Evolutionary conservation across 305 asterid genomes (phyloP), one percentile per base, ranked within the genome.

Genomic region (Salvia sclarea): DNA sequence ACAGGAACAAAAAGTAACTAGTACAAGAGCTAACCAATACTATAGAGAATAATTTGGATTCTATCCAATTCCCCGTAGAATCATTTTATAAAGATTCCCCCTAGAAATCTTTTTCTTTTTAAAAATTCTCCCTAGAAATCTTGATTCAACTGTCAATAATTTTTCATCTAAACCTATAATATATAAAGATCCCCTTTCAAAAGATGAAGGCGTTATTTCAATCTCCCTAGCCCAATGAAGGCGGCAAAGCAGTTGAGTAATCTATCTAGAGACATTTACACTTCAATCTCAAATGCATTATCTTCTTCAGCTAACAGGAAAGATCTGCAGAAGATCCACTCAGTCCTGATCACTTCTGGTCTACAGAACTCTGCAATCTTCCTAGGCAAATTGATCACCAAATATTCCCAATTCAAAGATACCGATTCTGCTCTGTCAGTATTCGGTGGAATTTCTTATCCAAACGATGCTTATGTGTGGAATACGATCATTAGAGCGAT

Each of bases 401-500:
- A 78, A 67, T 89, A 92, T 78, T 83, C 92, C 59, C 84, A 79
- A 22, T 84, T 85, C 76, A 86, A 72, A 74, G 82, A 84, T 57
- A 87, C 87, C 11, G 63, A 25, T 61, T 82, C 87, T 56, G 80
- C 85, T n/a, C 38, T 79, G 17, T 69, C 76, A 8, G 53, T 86
- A 73, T 88, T 89, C 66, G 76, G 69, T 24, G 44, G 50, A 20
- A 80, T 60, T 74, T 68, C 77, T 6, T 53, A 31, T 8, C 64
- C 67, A 3, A 17, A 67, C 13, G 81, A 75, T 75, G 81, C 80
- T 1, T 89, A 77, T 40, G 12, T 79, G 31, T 86, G 98, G 96
- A 92, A 89, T 55, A 81, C 95, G 40, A 64, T 86, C 59, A 83
- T 89, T 47, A 80, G 97, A 77, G 95, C 91, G 41, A 85, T 88